Evolutionary conservation across 192 early-diverging fungal genomes (phyloP).

Genomic region (Phlyctochytrium planicorne): DNA sequence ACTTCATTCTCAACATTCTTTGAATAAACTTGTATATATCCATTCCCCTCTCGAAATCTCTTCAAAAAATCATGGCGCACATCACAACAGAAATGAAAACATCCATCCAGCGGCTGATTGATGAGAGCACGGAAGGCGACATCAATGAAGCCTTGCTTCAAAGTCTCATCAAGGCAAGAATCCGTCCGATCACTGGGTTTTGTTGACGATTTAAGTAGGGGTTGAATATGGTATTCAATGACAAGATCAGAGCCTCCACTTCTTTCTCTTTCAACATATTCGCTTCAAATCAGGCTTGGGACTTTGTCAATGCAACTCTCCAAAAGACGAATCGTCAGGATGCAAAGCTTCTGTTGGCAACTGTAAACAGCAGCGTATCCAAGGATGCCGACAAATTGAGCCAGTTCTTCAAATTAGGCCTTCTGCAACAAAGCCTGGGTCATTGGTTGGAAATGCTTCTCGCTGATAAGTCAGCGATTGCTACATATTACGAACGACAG

Average conservation of each 20-base stretch:
- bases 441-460: not conserved
- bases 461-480: not conserved
- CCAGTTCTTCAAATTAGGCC: constrained; percentile 2
- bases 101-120: too few relatives aligned
- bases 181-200: too few relatives aligned
- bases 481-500: not conserved
- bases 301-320: constrained; percentile 3
- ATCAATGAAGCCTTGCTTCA: too few relatives aligned
- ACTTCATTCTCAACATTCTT: too few relatives aligned
- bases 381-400: not conserved
- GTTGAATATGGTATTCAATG: not conserved
- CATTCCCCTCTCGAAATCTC: too few relatives aligned
- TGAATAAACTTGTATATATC: too few relatives aligned
- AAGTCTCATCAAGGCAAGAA: too few relatives aligned
- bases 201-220: too few relatives aligned
- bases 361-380: not conserved
- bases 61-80: too few relatives aligned
- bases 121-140: too few relatives aligned
- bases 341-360: not conserved
- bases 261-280: not conserved
- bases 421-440: not conserved
- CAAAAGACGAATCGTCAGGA: not conserved
- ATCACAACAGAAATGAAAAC: too few relatives aligned
- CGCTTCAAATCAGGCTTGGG: not conserved
- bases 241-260: not conserved